A percentile compares a stretch with the other conserved stretches of the same genome.
These are phyloP conservation scores for Starmera amethionina DNA, from an alignment of 805 yeast species.

Conservation along the genomic window DNA sequence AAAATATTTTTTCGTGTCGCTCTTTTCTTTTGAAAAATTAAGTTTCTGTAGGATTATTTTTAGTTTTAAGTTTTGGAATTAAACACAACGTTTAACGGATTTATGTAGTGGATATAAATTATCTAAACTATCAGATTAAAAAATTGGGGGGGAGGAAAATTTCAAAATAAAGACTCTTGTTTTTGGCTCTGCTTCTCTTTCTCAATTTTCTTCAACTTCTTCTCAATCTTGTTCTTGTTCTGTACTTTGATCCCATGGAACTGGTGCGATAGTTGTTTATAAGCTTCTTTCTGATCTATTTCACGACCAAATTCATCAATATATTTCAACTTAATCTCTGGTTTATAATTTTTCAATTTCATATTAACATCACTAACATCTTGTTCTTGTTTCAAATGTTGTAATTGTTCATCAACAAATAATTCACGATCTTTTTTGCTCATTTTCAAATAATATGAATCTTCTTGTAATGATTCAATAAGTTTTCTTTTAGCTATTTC, in stretches of 20 bases:
- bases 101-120: too few relatives aligned
- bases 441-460: conserved; percentile 19
- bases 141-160: too few relatives aligned
- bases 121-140: too few relatives aligned
- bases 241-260: conserved; percentile 41
- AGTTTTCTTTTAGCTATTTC: conserved; percentile 10
- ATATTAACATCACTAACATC: conserved; percentile 5
- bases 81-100: too few relatives aligned
- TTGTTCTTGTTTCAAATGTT: conserved; percentile 4
- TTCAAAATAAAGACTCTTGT: conserved; percentile 1
- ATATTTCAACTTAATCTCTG: conserved; percentile 39
- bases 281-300: conserved; percentile 44
- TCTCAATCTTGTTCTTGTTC: conserved; percentile 13
- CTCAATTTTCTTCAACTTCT: conserved; percentile 11
- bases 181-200: conserved; percentile 7
- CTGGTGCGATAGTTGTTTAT: conserved; percentile 47
- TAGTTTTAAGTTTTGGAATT: too few relatives aligned
- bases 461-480: conserved; percentile 5
- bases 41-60: too few relatives aligned
- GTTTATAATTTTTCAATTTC: conserved; percentile 28
- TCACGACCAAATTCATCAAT: conserved; percentile 43
- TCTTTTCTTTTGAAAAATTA: too few relatives aligned
- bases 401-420: conserved; percentile 19
- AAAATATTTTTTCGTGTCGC: too few relatives aligned
- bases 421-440: conserved; percentile 32